Conservation (phyloP, 2,329 filamentous ascomycete genomes). For the Colletotrichum tamarilloi region DNA sequence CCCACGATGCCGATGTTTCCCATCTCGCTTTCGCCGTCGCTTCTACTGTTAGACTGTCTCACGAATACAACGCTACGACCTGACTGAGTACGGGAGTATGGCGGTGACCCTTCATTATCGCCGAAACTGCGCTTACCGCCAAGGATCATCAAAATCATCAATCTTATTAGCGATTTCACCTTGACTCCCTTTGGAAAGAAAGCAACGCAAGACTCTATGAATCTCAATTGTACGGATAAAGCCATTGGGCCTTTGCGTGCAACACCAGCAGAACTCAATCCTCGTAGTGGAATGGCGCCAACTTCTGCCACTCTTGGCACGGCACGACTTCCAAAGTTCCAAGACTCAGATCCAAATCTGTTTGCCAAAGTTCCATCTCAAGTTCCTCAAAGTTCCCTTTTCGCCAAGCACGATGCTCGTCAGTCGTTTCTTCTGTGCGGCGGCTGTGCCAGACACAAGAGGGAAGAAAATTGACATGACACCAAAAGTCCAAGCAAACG, state of each 20-base stretch:
- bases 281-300: neutral
- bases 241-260: neutral
- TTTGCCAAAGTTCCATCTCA: neutral
- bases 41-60: neutral
- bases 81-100: no score
- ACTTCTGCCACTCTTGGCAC: neutral
- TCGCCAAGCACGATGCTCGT: neutral
- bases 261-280: conserved; percentile 28
- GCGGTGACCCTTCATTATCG: neutral
- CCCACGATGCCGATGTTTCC: neutral
- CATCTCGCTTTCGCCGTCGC: neutral
- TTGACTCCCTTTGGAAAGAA: neutral
- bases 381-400: neutral
- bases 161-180: neutral
- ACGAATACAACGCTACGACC: conserved; percentile 1
- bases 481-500: neutral
- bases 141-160: neutral
- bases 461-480: neutral
- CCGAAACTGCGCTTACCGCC: conserved; percentile 6
- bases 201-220: neutral
- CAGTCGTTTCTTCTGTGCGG: neutral
- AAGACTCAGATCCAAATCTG: no score
- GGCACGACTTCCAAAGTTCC: neutral
- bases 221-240: neutral
- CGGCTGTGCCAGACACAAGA: conserved; percentile 1